phyloP scores from a whole-genome alignment of 2,329 filamentous ascomycete species.

The Gnomoniopsis smithogilvyi region DNA sequence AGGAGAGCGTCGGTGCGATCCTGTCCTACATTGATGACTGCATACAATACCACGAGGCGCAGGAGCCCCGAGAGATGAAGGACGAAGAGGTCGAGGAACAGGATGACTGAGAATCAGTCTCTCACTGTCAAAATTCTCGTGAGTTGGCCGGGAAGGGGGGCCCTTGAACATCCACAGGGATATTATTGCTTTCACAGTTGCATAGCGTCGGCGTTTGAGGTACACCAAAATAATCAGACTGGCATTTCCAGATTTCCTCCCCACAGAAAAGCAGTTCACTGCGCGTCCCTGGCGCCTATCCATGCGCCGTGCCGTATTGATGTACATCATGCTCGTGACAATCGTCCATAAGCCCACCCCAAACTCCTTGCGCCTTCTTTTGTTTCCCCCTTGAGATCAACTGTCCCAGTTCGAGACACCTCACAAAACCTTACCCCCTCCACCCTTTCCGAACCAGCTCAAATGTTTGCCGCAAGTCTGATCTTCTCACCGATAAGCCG shows the following conservation, averaged over 20 bases:
- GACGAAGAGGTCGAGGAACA: conserved; percentile 57
- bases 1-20: conserved; percentile 73
- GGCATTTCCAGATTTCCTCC: conserved; percentile 1
- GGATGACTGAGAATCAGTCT: conserved; percentile 24
- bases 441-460: not conserved
- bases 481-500: conserved; percentile 27
- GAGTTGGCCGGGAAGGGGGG: not conserved
- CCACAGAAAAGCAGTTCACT: not conserved
- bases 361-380: not conserved
- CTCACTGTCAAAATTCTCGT: conserved; percentile 18
- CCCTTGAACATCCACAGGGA: not conserved
- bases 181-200: conserved; percentile 14
- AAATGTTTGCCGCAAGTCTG: conserved; percentile 4
- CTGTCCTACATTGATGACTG: conserved; percentile 84
- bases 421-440: too few species aligned
- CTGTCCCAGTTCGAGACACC: not conserved
- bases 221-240: conserved; percentile 12
- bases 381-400: not conserved
- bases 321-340: conserved; percentile 5
- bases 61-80: conserved; percentile 81
- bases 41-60: conserved; percentile 89
- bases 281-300: not conserved
- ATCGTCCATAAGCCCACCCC: not conserved
- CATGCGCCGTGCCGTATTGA: not conserved
- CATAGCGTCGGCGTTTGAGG: conserved; percentile 42